phyloP scores from a whole-genome alignment of 768 basidiomycete species.

The Lactifluus subvellereus region DNA sequence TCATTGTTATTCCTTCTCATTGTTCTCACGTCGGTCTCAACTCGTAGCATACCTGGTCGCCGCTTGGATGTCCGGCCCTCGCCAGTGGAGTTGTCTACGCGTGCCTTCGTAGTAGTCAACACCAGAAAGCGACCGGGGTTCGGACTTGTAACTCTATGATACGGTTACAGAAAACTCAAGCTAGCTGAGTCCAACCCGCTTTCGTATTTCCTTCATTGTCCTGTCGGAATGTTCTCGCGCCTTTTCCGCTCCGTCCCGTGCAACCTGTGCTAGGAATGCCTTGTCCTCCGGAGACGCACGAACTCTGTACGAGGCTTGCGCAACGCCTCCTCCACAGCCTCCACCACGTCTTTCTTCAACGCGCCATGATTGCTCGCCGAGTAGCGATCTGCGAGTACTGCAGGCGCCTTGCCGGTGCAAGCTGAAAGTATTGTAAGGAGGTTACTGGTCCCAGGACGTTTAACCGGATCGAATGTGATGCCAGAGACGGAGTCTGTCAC shows the following conservation, averaged over 20 bases:
- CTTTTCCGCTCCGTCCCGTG: slow-evolving; percentile 52
- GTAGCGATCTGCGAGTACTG: slow-evolving; percentile 45
- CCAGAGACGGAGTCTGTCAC: slow-evolving; percentile 78
- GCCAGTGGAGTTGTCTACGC: too few relatives aligned
- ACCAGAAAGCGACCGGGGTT: too few relatives aligned
- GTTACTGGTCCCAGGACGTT: slow-evolving; percentile 81
- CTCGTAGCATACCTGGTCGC: too few relatives aligned
- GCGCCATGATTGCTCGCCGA: slow-evolving; percentile 52
- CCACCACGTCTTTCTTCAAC: slow-evolving; percentile 70
- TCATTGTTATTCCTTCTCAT: too few relatives aligned
- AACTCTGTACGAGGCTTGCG: slow-evolving; percentile 65
- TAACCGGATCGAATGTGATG: slow-evolving; percentile 73
- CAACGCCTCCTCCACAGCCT: slow-evolving; percentile 67
- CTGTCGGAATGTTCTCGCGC: slow-evolving; percentile 55
- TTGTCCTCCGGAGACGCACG: slow-evolving; percentile 54
- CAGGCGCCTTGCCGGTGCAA: slow-evolving; percentile 47
- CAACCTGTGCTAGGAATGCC: slow-evolving; percentile 56
- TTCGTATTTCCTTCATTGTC: slow-evolving; percentile 66
- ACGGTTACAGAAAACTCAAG: not conserved
- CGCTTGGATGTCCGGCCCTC: too few relatives aligned
- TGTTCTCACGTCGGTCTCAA: too few relatives aligned
- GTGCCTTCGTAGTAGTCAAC: not conserved
- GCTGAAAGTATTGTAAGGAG: slow-evolving; percentile 75
- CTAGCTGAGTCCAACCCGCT: slow-evolving; percentile 50
- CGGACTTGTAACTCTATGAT: not conserved